Conservation (phyloP, 2,329 filamentous ascomycete species). For the Venturia aucupariae region DNA sequence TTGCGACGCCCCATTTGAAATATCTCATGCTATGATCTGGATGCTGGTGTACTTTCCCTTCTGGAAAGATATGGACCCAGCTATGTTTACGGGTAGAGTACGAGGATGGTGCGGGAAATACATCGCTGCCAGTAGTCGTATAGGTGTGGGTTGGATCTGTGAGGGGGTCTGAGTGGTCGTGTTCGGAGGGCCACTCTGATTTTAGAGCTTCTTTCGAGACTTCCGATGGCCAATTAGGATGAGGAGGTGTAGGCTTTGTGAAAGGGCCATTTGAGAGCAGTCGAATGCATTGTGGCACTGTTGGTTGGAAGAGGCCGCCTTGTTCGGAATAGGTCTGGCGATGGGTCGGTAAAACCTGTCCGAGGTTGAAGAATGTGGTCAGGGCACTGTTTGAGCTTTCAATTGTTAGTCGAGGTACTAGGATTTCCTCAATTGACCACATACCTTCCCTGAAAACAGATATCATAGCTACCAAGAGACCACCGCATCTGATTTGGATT, state of each 20-base stretch:
- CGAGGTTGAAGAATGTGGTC: slow-evolving; percentile 74
- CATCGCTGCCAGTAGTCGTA: slow-evolving; percentile 57
- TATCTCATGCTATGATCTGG: slow-evolving; percentile 74
- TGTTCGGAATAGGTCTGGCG: slow-evolving; percentile 65
- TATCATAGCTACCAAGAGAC: slow-evolving; percentile 87
- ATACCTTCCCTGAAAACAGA: slow-evolving; percentile 84
- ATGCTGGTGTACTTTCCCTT: slow-evolving; percentile 88
- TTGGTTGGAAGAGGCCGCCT: slow-evolving; percentile 85
- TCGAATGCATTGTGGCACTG: slow-evolving; percentile 74
- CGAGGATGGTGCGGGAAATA: slow-evolving; percentile 61
- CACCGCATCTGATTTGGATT: slow-evolving; percentile 67
- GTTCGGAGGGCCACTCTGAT: not conserved
- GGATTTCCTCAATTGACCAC: slow-evolving; percentile 18
- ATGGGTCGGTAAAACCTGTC: slow-evolving; percentile 86
- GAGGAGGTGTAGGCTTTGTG: slow-evolving; percentile 20
- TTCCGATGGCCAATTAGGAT: slow-evolving; percentile 19
- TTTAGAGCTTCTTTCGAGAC: not conserved
- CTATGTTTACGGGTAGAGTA: slow-evolving; percentile 60
- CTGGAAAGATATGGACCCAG: slow-evolving; percentile 95
- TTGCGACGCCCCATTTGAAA: slow-evolving; percentile 95
- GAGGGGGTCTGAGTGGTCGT: slow-evolving; percentile 44
- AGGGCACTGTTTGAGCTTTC: slow-evolving; percentile 44
- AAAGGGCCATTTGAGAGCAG: slow-evolving; percentile 59
- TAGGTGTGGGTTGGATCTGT: slow-evolving; percentile 46
- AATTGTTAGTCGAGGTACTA: slow-evolving; percentile 8